Evolutionary conservation across 306 rosid species (phyloP).

Genomic region (peach (Prunus persica)): DNA sequence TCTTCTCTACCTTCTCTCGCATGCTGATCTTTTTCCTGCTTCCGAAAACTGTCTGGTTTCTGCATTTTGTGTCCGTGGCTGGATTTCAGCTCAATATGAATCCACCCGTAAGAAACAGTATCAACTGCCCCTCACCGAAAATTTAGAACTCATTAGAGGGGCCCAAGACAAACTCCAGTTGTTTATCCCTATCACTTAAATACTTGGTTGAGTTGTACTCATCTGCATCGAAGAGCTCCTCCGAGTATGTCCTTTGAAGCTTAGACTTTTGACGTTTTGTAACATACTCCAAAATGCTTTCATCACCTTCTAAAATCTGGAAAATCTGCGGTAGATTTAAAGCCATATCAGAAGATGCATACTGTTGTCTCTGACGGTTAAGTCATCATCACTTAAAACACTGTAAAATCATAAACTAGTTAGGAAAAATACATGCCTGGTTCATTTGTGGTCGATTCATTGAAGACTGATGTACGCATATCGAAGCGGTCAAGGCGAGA

Average conservation of each 20-base stretch:
- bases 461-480: constrained; percentile 76
- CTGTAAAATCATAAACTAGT: not conserved
- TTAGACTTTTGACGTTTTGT: constrained; percentile 48
- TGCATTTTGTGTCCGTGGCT: not conserved
- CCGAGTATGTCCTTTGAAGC: constrained; percentile 69
- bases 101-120: not conserved
- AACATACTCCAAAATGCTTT: constrained; percentile 26
- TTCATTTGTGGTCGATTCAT: constrained; percentile 75
- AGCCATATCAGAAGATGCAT: not conserved
- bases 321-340: constrained; percentile 47
- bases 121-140: not conserved
- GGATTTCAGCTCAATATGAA: not conserved
- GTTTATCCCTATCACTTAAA: constrained; percentile 48
- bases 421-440: constrained; percentile 47
- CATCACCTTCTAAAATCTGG: constrained; percentile 55
- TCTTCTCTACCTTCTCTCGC: not conserved
- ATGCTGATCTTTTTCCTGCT: not conserved
- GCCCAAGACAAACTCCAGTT: constrained; percentile 54
- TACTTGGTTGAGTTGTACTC: constrained; percentile 79
- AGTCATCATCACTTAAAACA: not conserved
- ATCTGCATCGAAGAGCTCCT: constrained; percentile 77
- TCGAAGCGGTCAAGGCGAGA: constrained; percentile 49
- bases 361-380: not conserved
- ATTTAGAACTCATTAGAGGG: constrained; percentile 13
- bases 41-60: not conserved